Evolutionary conservation across 2,329 filamentous ascomycete species (phyloP).

Genomic region (Venturia effusa): DNA sequence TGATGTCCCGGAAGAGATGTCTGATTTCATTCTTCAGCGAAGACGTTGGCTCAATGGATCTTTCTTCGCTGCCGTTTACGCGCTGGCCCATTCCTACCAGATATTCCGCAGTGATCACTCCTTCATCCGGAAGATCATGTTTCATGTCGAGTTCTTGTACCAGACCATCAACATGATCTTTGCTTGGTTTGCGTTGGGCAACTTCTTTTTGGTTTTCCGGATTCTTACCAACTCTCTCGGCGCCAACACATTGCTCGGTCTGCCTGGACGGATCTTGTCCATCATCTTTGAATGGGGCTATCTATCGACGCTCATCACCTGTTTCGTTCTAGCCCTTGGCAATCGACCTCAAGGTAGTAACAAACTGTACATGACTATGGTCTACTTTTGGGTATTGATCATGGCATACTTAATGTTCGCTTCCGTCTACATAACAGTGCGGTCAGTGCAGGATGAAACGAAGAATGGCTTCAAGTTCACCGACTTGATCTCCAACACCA

Average conservation of each 20-base stretch:
- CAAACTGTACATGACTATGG: slow-evolving; percentile 89
- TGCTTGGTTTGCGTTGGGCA: slow-evolving; percentile 95
- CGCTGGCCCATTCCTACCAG: slow-evolving; percentile 89
- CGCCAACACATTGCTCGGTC: slow-evolving; percentile 56
- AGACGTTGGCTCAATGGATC: slow-evolving; percentile 96
- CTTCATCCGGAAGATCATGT: slow-evolving; percentile 73
- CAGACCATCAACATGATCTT: slow-evolving; percentile 96
- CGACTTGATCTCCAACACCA: slow-evolving; percentile 71
- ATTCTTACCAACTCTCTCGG: slow-evolving; percentile 86
- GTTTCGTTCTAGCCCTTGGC: slow-evolving; percentile 87
- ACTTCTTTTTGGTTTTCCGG: slow-evolving; percentile 98
- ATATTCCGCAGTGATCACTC: slow-evolving; percentile 92
- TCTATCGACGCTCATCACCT: slow-evolving; percentile 80
- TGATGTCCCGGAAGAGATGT: slow-evolving; percentile 87
- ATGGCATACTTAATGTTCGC: slow-evolving; percentile 97
- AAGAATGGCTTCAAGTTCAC: slow-evolving; percentile 54
- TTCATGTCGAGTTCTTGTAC: slow-evolving; percentile 88
- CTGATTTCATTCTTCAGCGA: slow-evolving; percentile 89
- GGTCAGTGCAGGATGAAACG: slow-evolving; percentile 66
- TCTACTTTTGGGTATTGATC: slow-evolving; percentile 94
- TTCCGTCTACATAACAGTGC: slow-evolving; percentile 85
- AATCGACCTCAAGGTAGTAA: slow-evolving; percentile 93
- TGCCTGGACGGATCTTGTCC: slow-evolving; percentile 66
- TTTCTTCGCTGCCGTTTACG: slow-evolving; percentile 96
- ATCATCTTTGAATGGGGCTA: slow-evolving; percentile 96